Conservation (phyloP, 805 yeast genomes). For the Candida xyloterini region DNA sequence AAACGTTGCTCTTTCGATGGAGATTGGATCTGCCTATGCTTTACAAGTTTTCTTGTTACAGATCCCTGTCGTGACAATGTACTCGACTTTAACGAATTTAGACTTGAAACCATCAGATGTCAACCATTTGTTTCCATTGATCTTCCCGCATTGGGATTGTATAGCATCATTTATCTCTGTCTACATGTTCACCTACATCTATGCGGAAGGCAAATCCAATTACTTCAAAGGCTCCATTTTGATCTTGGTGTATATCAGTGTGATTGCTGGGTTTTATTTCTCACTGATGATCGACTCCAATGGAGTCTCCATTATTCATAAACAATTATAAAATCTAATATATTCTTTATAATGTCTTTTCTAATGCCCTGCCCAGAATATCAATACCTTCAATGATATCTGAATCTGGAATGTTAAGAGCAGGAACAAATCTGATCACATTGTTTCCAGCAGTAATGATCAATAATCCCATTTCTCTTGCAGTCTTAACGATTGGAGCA, state of each 20-base stretch:
- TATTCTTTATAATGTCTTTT: conserved; percentile 24
- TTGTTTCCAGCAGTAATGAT: conserved; percentile 91
- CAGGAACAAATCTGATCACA: conserved; percentile 88
- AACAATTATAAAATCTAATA: not conserved
- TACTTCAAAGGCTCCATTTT: conserved; percentile 93
- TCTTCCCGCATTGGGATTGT: conserved; percentile 95
- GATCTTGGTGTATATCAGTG: conserved; percentile 71
- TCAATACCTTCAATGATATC: conserved; percentile 68
- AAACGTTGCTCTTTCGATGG: conserved; percentile 94
- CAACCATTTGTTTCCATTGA: conserved; percentile 63
- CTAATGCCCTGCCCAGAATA: conserved; percentile 59
- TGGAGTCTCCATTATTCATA: conserved; percentile 12
- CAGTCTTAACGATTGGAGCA: conserved; percentile 55
- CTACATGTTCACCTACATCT: conserved; percentile 85
- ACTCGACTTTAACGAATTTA: conserved; percentile 51
- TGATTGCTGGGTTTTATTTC: conserved; percentile 78
- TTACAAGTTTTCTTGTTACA: conserved; percentile 92
- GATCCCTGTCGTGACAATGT: conserved; percentile 84
- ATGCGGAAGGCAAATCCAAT: conserved; percentile 95
- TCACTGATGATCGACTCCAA: conserved; percentile 39
- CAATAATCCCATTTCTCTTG: conserved; percentile 77
- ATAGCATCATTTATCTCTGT: conserved; percentile 82
- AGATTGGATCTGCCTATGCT: conserved; percentile 96
- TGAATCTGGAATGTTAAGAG: conserved; percentile 75
- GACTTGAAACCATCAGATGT: conserved; percentile 32